Evolutionary conservation across 2,329 filamentous ascomycete genomes (phyloP), one percentile per base, ranked within the genome.

Genomic region (Capronia americana): DNA sequence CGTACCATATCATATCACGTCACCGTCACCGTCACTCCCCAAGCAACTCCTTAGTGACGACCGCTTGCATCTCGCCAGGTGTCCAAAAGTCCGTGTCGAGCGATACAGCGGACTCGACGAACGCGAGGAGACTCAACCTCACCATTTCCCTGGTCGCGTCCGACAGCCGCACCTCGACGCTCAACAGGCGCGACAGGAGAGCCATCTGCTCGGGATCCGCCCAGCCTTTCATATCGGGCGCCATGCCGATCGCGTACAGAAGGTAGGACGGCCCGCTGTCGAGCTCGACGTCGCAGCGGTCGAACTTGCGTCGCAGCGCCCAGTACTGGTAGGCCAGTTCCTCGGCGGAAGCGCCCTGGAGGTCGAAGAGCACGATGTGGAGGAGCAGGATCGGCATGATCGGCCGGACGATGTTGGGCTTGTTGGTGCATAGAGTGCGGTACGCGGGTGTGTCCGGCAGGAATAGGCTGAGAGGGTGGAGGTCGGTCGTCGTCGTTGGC

Each of bases 321-420:
- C 55, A 44, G 55, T 57, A 57, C 32, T 57, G 55, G 32, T 57
- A 57, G 28, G 20, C 20, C n/a, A 57, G 2, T 41, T 57, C 55
- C 17, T 57, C 55, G 4, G 32, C 4, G 3, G 32, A 38, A 20
- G 55, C 17, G 30, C n/a, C 32, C 3, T 41, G 55, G 17, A 38
- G 55, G n/a, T 57, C 55, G 55, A 41, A 57, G 55, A 57, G 55
- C 17, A 57, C n/a, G 10, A 57, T 41, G 26, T 57, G 55, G 12
- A 57, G 55, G 17, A 57, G 20, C 28, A 57, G 55, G 28, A 57
- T 44, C 4, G 55, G 30, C 10, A 41, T 41, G 55, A 57, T 57
- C 2, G 55, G 55, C 17, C 55, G 28, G 17, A 57, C 55, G 10
- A 57, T 5, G 23, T 3, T 38, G 7, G 55, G 30, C 12, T 24